Evolutionary conservation across 2,329 filamentous ascomycete species (phyloP), one percentile per base, ranked within the genome.

Genomic region (Alternaria sp.): DNA sequence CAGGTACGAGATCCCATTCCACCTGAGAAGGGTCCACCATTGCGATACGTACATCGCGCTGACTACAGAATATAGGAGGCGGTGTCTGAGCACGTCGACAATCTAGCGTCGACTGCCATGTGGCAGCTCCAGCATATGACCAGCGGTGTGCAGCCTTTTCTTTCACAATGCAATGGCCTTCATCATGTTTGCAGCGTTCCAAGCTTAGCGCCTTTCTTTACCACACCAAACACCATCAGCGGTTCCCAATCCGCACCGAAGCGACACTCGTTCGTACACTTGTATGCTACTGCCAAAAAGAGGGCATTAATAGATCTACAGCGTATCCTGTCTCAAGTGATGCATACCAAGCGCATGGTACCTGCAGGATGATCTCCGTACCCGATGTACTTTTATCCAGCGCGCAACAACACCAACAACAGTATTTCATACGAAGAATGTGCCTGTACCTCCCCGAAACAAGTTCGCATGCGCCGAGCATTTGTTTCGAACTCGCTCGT

Each of bases 1-100:
- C 77, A 20, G 77, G 77, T 77, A 55, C 25, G 48, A 41, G n/a
- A 25, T 18, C 8, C 12, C 40, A 11, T 11, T 10, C 11, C 28
- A 30, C 28, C 28, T 30, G 28, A 25, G 22, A 38, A n/a, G 30
- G 2, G 5, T 12, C 14, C 4, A 8, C 22, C 2, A 18, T 16
- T 20, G 14, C n/a, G 32, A 25, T 30, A 25, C 6, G 16, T 27
- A 22, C 22, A 44, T 41, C 40, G 27, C 44, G 48, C 66, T 63
- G 46, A 68, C 27, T 45, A 0, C 20, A 6, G 30, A 14, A 5
- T 3, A 32, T 16, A 64, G 65, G 62, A 36, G 59, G 60, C 22
- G 58, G 64, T 30, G 20, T 65, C 11, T 67, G 20, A 64, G 32
- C 5, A 8, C 16, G 5, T 25, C 16, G 36, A 43, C 5, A 10